Evolutionary conservation across 257 asterid species (phyloP), one percentile per base, ranked within the genome.

Genomic region (Solanum gandarillasii): DNA sequence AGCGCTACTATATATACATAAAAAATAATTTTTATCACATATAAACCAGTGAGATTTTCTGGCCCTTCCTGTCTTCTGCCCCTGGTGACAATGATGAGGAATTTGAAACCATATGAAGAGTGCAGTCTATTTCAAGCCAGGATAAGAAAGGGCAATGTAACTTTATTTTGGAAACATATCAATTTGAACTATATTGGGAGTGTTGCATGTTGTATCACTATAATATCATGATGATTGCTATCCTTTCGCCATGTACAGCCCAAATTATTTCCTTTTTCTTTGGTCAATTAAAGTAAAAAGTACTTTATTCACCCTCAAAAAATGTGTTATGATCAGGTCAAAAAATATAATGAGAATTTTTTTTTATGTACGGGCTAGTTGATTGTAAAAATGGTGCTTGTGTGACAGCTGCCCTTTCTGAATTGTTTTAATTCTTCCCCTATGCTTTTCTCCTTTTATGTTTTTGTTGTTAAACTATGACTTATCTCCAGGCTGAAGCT

Each of bases 401-500:
- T 48, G 70, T 18, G 20, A 82, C 12, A 29, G 41, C 31, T 48
- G 27, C 25, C 12, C 34, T 82, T 29, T 29, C 70, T 48, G 12
- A 79, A 43, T 79, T 79, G 25, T 9, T 82, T 38, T 82, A 82
- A 31, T 82, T 48, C 43, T 31, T 11, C 43, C 70, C 38, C 70
- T 46, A 18, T 46, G 27, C 18, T 46, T 43, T 43, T 79, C 67
- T 46, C 39, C 67, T 27, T 43, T 14, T 46, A 27, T 16, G 18
- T 46, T 81, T 74, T 81, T 46, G 16, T 13, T 46, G 29, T 81
- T 81, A 46, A 81, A 46, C 20, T 46, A 81, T 46, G 85, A 46
- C 41, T 46, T 29, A 79, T 81, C 88, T 89, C 91, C 94, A 96
- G 99, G 95, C 95, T 89, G 94, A 86, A 89, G 98, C 96, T 87